Conservation (phyloP, 2,329 filamentous ascomycete species). For the Sphaerulina musiva region DNA sequence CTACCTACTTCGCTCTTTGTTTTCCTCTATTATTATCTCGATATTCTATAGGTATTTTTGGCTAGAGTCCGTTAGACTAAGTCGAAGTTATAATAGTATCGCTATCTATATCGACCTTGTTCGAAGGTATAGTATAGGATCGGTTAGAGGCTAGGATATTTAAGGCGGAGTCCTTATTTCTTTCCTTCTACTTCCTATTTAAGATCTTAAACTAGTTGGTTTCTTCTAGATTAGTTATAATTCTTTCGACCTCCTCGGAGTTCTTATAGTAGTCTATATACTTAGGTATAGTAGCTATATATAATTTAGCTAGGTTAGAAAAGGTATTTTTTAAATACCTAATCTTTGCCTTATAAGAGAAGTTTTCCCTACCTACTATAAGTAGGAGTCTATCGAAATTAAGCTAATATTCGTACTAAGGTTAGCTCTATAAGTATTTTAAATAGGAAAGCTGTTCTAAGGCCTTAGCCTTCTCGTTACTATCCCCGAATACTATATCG, state of each 20-base stretch:
- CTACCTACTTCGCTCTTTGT: neutral
- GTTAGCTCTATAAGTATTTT: no score
- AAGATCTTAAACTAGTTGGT: neutral
- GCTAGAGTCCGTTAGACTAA: no score
- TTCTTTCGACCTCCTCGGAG: neutral
- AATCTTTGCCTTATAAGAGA: no score
- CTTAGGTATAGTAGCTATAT: neutral
- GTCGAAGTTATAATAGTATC: neutral
- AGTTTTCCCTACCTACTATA: no score
- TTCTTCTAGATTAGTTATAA: neutral
- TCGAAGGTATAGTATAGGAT: neutral
- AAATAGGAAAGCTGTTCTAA: no score
- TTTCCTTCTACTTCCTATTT: neutral
- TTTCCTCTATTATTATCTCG: neutral
- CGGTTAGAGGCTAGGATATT: no score
- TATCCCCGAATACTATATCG: no score
- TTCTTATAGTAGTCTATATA: neutral
- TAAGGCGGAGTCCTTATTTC: neutral
- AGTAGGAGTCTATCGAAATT: no score
- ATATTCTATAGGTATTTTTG: no score
- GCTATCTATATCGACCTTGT: neutral
- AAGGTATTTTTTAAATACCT: no score
- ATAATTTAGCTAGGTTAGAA: neutral
- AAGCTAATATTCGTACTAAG: no score
- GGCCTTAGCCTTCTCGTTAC: no score